Evolutionary conservation across 2,329 filamentous ascomycete species (phyloP).

Genomic region (Stagonosporopsis tanaceti): DNA sequence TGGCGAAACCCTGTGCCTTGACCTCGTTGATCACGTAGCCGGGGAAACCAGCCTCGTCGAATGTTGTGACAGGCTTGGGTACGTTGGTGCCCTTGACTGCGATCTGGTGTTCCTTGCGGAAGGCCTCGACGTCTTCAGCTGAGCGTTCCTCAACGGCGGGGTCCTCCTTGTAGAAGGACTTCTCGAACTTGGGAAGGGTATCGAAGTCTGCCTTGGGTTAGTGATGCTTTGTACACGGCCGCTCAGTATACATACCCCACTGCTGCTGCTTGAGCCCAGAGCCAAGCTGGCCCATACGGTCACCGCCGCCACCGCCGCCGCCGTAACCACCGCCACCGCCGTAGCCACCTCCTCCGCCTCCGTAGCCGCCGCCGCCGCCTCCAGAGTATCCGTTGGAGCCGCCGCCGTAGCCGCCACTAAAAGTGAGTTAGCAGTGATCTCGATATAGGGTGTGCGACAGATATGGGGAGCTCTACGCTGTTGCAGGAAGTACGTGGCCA

Average conservation of each 20-base stretch:
- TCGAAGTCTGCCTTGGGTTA: conserved; percentile 69
- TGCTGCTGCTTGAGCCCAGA: conserved; percentile 84
- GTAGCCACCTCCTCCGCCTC: conserved; percentile 21
- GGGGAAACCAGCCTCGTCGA: conserved; percentile 97
- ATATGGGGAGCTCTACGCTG: conserved; percentile 40
- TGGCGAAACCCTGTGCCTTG: conserved; percentile 95
- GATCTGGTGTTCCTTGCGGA: conserved; percentile 86
- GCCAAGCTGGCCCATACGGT: conserved; percentile 93
- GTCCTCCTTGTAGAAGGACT: conserved; percentile 99
- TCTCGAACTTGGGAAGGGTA: conserved; percentile 93
- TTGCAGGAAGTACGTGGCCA: conserved; percentile 38
- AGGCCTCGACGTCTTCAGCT: conserved; percentile 81
- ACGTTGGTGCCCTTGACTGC: conserved; percentile 80
- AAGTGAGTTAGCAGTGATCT: conserved; percentile 37
- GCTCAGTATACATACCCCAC: conserved; percentile 74
- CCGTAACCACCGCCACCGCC: conserved; percentile 70
- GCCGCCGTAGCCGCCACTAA: conserved; percentile 41
- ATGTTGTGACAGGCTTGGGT: conserved; percentile 93
- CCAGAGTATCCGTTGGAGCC: conserved; percentile 23
- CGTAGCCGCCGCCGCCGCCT: conserved; percentile 20
- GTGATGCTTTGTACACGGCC: conserved; percentile 11
- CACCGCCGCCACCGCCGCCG: conserved; percentile 67
- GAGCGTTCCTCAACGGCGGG: conserved; percentile 78
- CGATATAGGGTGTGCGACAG: conserved; percentile 17
- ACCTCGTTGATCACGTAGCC: conserved; percentile 98